These are phyloP conservation scores for Colletotrichum lindemuthianum DNA, from an alignment of 2,329 filamentous ascomycete genomes.

Conservation along the genomic window DNA sequence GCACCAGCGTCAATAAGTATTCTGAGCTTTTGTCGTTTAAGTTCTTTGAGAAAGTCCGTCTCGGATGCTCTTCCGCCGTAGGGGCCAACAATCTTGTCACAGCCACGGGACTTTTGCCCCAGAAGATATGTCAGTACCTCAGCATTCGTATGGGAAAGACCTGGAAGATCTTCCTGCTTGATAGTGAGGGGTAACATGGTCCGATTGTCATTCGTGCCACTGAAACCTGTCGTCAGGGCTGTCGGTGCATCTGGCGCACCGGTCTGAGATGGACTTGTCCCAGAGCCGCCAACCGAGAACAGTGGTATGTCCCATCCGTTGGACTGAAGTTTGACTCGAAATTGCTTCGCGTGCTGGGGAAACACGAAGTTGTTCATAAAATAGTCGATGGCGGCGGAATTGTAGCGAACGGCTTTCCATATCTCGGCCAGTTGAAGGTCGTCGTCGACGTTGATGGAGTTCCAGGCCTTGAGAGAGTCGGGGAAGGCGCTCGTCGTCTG, in stretches of 20 bases:
- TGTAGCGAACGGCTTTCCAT: conserved; percentile 60
- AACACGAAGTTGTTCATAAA: conserved; percentile 74
- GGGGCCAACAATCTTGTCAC: conserved; percentile 44
- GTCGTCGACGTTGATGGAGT: conserved; percentile 69
- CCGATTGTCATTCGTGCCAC: conserved; percentile 75
- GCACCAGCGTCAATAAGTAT: conserved; percentile 74
- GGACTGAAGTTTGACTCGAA: conserved; percentile 69
- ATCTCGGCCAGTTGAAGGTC: conserved; percentile 58
- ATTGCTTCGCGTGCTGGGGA: conserved; percentile 71
- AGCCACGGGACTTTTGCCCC: conserved; percentile 59
- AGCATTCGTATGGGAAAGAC: conserved; percentile 69
- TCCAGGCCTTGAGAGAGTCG: conserved; percentile 60
- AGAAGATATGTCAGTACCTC: conserved; percentile 70
- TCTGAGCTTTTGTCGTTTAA: conserved; percentile 52
- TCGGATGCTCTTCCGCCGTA: conserved; percentile 51
- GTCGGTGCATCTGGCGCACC: neutral
- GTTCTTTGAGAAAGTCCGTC: conserved; percentile 51
- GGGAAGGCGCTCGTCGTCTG: conserved; percentile 54
- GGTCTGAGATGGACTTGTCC: no score
- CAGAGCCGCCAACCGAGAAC: conserved; percentile 38
- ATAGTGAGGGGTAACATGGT: conserved; percentile 70
- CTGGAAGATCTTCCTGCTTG: conserved; percentile 66
- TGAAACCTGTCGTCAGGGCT: conserved; percentile 72
- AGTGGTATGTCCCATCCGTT: conserved; percentile 76
- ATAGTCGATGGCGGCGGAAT: conserved; percentile 64